Conservation (phyloP, 2,329 filamentous ascomycete species). For the Fusarium sp. region DNA sequence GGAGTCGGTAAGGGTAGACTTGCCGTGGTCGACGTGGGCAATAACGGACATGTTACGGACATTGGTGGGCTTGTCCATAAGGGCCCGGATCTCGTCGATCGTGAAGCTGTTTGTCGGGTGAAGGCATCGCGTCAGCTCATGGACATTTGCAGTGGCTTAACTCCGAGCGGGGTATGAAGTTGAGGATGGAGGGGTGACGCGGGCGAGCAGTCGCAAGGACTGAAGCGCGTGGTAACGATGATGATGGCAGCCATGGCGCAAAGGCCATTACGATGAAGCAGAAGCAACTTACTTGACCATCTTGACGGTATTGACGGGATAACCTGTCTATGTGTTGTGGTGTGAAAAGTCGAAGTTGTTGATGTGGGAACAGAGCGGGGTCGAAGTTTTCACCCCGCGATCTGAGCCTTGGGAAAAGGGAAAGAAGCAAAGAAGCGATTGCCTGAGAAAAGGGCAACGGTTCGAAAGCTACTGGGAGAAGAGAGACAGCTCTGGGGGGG, state of each 20-base stretch:
- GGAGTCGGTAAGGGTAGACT: conserved; percentile 99
- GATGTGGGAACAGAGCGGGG: conserved; percentile 57
- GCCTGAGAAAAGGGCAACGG: conserved; percentile 40
- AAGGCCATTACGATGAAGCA: neutral
- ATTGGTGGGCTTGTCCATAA: conserved; percentile 84
- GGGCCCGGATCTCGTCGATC: conserved; percentile 86
- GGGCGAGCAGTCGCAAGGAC: neutral
- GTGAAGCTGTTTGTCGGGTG: conserved; percentile 80
- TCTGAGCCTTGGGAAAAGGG: conserved; percentile 41
- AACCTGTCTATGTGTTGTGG: conserved; percentile 51
- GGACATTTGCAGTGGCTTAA: conserved; percentile 46
- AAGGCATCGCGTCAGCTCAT: conserved; percentile 61
- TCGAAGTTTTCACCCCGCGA: conserved; percentile 56
- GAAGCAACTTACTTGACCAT: conserved; percentile 95
- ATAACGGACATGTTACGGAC: conserved; percentile 99
- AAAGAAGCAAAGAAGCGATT: conserved; percentile 44
- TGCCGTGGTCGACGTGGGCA: conserved; percentile 99
- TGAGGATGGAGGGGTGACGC: conserved; percentile 25
- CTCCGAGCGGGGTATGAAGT: conserved; percentile 53
- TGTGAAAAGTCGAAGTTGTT: conserved; percentile 50
- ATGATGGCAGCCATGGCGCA: conserved; percentile 4
- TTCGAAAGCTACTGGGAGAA: conserved; percentile 46
- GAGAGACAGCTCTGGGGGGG: conserved; percentile 50
- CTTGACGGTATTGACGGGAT: conserved; percentile 80
- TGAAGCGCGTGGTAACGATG: neutral